phyloP scores from a whole-genome alignment of 2,329 filamentous ascomycete species.

The Bipolaris zeicola region DNA sequence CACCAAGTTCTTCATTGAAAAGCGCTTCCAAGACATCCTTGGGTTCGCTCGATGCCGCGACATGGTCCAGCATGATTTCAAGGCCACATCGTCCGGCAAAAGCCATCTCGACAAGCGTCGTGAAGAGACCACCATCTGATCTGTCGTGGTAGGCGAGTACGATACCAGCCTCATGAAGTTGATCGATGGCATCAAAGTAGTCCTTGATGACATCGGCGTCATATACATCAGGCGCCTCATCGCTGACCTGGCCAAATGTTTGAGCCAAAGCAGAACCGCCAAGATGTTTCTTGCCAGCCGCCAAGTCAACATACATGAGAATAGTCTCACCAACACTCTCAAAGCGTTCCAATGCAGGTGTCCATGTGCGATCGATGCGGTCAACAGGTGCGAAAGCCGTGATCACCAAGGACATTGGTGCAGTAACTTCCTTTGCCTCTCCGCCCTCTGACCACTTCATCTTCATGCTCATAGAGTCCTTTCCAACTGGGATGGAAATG shows the following conservation, averaged over 20 bases:
- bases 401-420: constrained; percentile 88
- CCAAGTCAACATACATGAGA: constrained; percentile 89
- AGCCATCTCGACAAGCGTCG: constrained; percentile 95
- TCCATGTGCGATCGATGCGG: constrained; percentile 88
- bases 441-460: constrained; percentile 77
- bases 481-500: constrained; percentile 92
- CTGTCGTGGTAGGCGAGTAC: constrained; percentile 95
- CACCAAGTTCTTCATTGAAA: constrained; percentile 96
- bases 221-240: constrained; percentile 84
- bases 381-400: constrained; percentile 87
- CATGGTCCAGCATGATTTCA: constrained; percentile 79
- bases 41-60: constrained; percentile 65
- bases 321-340: constrained; percentile 90
- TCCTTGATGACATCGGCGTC: constrained; percentile 81
- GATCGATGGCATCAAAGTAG: constrained; percentile 85
- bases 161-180: constrained; percentile 68
- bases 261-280: constrained; percentile 93
- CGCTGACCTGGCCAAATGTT: constrained; percentile 82
- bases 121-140: constrained; percentile 90
- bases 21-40: constrained; percentile 74
- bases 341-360: constrained; percentile 78
- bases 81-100: constrained; percentile 92
- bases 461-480: constrained; percentile 99
- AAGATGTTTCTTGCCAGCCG: constrained; percentile 77
- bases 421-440: constrained; percentile 82